Base-by-base conservation (phyloP, 1,284 basidiomycete species). In the Ustilago shanxiensis region DNA sequence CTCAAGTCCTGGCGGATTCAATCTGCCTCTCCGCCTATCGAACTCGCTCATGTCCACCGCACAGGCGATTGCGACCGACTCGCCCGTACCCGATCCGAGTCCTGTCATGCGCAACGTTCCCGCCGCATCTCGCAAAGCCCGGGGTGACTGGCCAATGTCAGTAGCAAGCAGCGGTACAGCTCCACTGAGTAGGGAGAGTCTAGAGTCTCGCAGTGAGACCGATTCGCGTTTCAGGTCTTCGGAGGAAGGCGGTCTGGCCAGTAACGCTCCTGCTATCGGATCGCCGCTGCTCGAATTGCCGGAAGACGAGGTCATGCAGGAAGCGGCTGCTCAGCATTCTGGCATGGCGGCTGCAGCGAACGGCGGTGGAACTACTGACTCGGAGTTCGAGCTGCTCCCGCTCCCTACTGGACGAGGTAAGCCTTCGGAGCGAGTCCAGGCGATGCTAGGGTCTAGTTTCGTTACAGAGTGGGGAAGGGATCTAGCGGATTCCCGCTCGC, bases 111-210 rank as follows among this genome's bases (percentile, higher is more conserved):
- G 63, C 20, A 66, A 59, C 35, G 47, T 22, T 14, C 28, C 22
- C 10, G 31, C 22, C 33, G 52, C n/a, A 2, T 59, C 61, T 18
- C 72, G 72, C 16, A 66, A 61, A 5, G 24, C 54, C 20, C 47
- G 61, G 39, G 68, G 73, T 10, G 73, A 76, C 29, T 76, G 73
- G 73, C 73, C 73, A 20, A 67, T 64, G 58, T 76, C 73, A 1
- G 59, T 76, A 22, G 67, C 60, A 0, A 76, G 73, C 55, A 71
- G 66, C 20, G 67, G 59, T 24, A 74, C 66, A 1, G 31, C 29
- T 41, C 55, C 54, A 3, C 44, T 20, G 4, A 62, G 60, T 45
- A 50, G 64, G 20, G 67, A 55, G 41, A 71, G 67, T 39, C 29
- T 64, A 2, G 67, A 70, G 39, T 49, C 50, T 18, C 63, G 57